Evolutionary conservation across 2,329 filamentous ascomycete species (phyloP), one percentile per base, ranked within the genome.

Genomic region (Cordyceps pruinosa): DNA sequence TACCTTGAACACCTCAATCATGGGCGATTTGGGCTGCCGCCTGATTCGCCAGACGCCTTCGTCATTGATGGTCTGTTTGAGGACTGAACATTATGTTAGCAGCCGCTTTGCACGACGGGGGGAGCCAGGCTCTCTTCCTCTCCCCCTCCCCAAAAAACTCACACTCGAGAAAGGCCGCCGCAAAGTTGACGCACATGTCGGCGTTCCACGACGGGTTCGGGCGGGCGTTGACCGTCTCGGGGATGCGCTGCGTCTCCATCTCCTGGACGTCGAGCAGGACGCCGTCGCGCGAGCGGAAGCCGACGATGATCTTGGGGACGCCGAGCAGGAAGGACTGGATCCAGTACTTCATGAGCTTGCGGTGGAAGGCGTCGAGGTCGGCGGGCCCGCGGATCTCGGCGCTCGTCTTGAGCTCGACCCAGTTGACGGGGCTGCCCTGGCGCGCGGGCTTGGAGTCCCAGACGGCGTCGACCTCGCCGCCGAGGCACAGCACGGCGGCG

Each of bases 291-390:
- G 82, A 86, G 48, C 94, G 85, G 69, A 94, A 97, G 1, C 94
- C 94, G 30, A 99, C 88, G 46, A 97, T 84, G 62, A 99, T 90
- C 63, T 87, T 94, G 0, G 91, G 90, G 1, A 97, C 92, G 41
- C 93, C 93, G 2, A 99, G 85, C 2, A 99, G 78, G 68, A 96
- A 99, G 0, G 89, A 96, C 71, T 97, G 94, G 15, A 93, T 90
- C 94, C 94, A 99, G 73, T 93, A 96, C 67, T 95, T 95, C 72
- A 96, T 82, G 56, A 97, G 80, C 70, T 97, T 97, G 49, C 89
- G 83, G 72, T 97, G 89, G 68, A 93, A 96, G 61, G 85, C 87
- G 21, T 86, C 72, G 66, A 84, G 78, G 65, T 94, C 89, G 47
- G 83, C 80, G 2, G 86, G 79, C 59, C 81, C 81, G 52, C 78